Percentiles rank a stretch among this genome's conserved stretches.
Conservation (phyloP, 2,329 filamentous ascomycete genomes). For the Ophiosphaerella narmari region DNA sequence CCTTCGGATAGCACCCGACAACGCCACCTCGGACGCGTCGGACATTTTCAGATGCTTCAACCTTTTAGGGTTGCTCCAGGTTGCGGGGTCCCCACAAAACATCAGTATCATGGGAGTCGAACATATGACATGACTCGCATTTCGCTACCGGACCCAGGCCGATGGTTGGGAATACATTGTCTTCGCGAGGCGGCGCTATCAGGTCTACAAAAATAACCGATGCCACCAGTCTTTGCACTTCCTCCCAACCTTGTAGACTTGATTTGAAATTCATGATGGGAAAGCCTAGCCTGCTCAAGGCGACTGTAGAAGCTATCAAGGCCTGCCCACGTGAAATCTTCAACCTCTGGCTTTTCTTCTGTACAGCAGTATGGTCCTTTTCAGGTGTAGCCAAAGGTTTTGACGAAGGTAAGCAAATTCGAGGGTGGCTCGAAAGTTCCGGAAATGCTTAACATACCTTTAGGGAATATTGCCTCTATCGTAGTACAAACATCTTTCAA, state of each 20-base stretch:
- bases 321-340: constrained; percentile 12
- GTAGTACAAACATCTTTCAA: constrained; percentile 11
- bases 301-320: constrained; percentile 5
- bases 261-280: constrained; percentile 1
- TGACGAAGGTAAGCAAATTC: constrained; percentile 9
- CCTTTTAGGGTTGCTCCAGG: background rate
- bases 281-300: constrained; percentile 10
- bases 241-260: too few relatives aligned
- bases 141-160: too few relatives aligned
- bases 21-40: too few relatives aligned
- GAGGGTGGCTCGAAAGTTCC: background rate
- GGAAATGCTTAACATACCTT: background rate
- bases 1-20: too few relatives aligned
- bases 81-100: constrained; percentile 6
- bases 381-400: constrained; percentile 15
- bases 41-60: too few relatives aligned
- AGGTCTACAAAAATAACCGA: too few relatives aligned
- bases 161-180: too few relatives aligned
- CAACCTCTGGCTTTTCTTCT: constrained; percentile 11
- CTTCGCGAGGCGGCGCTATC: too few relatives aligned
- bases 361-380: constrained; percentile 16
- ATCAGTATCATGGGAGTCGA: background rate
- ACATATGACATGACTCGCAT: too few relatives aligned
- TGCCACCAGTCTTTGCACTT: too few relatives aligned
- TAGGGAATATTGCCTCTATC: constrained; percentile 14